Evolutionary conservation across 257 asterid species (phyloP), one percentile per base, ranked within the genome.

Genomic region (Cordia subcordata): DNA sequence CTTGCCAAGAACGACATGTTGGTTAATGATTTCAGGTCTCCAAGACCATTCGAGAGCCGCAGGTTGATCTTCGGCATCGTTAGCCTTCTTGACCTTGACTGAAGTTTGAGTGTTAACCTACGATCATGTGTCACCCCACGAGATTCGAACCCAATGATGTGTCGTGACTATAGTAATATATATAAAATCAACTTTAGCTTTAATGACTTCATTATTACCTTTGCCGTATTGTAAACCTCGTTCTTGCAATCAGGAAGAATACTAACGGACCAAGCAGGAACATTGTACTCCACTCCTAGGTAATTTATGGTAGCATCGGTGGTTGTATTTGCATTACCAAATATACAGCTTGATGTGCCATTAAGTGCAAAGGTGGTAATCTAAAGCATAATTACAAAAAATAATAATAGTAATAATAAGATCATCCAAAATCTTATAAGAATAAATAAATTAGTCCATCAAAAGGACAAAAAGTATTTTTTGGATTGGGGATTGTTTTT

Each of bases 261-360:
- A 55, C 88, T 82, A 22, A 87, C 94, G 1, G 96, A 87, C 97
- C 97, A 90, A 10, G 97, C 96, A 0, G 96, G 97, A 0, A 90
- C 78, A 13, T 18, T 47, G 66, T 73, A 68, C 0, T 68, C 51
- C 3, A 39, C 60, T 14, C 94, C 94, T 38, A 57, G 13, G 64
- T 66, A 78, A 0, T 3, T 61, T 5, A 90, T 17, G 0, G 77
- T 79, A 8, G 65, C 78, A 69, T 82, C 90, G 4, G 58, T 44
- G 1, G 85, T 77, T 4, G 61, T 13, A 56, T 87, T 81, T 0
- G 76, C 57, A 20, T 81, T 90, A 19, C 80, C 70, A 10, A 87
- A 57, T 60, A 90, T 81, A 58, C 97, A 90, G 13, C 81, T 67
- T 12, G 81, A 39, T 16, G 75, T 50, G 0, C 67, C 86, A n/a